phyloP scores from a whole-genome alignment of 2,329 filamentous ascomycete genomes.

The Fusarium nygamai region DNA sequence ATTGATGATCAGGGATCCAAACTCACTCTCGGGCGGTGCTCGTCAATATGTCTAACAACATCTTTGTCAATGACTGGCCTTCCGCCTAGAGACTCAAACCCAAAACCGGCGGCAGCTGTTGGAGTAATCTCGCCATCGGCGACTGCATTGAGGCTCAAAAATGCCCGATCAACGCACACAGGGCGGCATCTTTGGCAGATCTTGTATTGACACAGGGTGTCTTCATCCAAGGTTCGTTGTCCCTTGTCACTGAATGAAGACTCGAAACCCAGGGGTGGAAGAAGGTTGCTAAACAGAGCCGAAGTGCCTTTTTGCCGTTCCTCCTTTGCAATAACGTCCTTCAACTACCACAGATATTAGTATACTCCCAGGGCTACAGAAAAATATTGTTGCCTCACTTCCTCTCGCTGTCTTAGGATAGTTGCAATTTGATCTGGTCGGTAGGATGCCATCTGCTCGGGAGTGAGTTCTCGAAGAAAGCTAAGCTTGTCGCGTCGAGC shows the following conservation, averaged over 20 bases:
- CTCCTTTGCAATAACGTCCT: slow-evolving; percentile 45
- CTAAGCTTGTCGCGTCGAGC: slow-evolving; percentile 55
- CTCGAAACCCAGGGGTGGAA: slow-evolving; percentile 29
- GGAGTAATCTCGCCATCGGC: slow-evolving; percentile 60
- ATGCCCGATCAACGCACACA: slow-evolving; percentile 54
- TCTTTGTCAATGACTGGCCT: slow-evolving; percentile 56
- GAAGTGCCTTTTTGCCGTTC: slow-evolving; percentile 37
- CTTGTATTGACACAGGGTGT: slow-evolving; percentile 60
- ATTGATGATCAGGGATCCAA: no score
- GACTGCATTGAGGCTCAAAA: slow-evolving; percentile 61
- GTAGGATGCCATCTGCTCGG: slow-evolving; percentile 57
- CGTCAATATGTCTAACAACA: slow-evolving; percentile 54
- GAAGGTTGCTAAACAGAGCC: slow-evolving; percentile 31
- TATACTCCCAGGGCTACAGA: neutral
- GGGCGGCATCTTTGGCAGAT: slow-evolving; percentile 62
- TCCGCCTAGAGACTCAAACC: slow-evolving; percentile 57
- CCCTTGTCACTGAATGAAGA: slow-evolving; percentile 31
- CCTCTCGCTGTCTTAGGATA: slow-evolving; percentile 61
- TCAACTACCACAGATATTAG: slow-evolving; percentile 21
- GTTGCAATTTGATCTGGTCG: slow-evolving; percentile 57
- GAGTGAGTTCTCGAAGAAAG: slow-evolving; percentile 57
- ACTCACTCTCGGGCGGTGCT: slow-evolving; percentile 51
- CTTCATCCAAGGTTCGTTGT: slow-evolving; percentile 51
- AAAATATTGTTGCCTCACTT: slow-evolving; percentile 49
- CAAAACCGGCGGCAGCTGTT: slow-evolving; percentile 61